Percentiles rank a stretch among this genome's conserved stretches.
Evolutionary conservation across 306 rosid species (phyloP).

Genomic region (Cucurbita argyrosperma): DNA sequence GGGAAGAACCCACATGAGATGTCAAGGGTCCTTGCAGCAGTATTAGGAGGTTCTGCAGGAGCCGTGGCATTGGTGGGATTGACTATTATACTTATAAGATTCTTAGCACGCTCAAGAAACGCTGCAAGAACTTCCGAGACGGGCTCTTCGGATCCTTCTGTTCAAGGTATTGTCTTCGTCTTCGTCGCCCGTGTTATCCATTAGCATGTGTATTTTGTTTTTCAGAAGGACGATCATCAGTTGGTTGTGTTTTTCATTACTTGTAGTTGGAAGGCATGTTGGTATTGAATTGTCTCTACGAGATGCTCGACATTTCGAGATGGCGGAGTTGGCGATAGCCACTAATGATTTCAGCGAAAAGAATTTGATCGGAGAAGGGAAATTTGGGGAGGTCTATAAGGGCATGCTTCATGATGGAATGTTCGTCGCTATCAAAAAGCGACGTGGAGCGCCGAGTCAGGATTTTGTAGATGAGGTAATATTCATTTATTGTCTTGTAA

Average conservation of each 20-base stretch:
- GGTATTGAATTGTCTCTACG: conserved; percentile 45
- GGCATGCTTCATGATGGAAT: conserved; percentile 90
- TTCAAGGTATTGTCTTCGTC: conserved; percentile 42
- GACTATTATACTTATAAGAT: conserved; percentile 40
- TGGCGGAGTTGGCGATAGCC: conserved; percentile 68
- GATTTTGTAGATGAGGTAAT: conserved; percentile 72
- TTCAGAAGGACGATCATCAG: background rate
- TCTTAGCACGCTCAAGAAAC: conserved; percentile 36
- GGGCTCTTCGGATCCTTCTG: conserved; percentile 83
- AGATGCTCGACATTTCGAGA: conserved; percentile 61
- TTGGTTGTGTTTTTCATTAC: background rate
- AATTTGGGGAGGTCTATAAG: conserved; percentile 76
- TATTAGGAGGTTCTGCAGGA: conserved; percentile 92
- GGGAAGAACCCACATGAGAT: conserved; percentile 45
- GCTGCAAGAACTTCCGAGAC: conserved; percentile 75
- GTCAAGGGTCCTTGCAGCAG: conserved; percentile 86
- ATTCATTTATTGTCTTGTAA: conserved; percentile 3
- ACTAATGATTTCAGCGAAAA: conserved; percentile 60
- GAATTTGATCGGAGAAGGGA: conserved; percentile 73
- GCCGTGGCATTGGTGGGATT: conserved; percentile 85
- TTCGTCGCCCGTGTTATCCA: background rate
- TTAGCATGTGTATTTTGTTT: background rate
- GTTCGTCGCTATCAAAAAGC: conserved; percentile 81
- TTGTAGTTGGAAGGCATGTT: conserved; percentile 52
- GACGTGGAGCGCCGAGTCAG: conserved; percentile 46